Conservation (phyloP, 768 basidiomycete species). For the Kwoniella europaea region DNA sequence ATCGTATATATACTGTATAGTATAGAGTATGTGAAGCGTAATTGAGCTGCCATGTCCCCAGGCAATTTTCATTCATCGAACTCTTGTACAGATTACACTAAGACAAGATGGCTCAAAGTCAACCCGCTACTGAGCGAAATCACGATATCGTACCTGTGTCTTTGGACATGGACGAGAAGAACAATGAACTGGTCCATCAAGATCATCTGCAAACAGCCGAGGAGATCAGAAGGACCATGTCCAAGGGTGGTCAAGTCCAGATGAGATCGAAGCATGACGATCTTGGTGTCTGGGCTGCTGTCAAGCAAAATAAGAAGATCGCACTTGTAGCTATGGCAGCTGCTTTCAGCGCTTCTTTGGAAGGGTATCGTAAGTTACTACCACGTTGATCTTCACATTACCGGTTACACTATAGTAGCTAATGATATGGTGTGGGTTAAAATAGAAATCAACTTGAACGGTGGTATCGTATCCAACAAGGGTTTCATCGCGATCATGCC, state of each 20-base stretch:
- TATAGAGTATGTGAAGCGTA: too few relatives aligned
- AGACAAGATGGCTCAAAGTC: slow-evolving; percentile 2
- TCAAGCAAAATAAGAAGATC: slow-evolving; percentile 30
- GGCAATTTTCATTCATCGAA: too few relatives aligned
- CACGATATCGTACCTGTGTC: slow-evolving; percentile 23
- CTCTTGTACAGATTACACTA: too few relatives aligned
- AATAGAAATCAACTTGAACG: slow-evolving; percentile 37
- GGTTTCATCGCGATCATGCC: slow-evolving; percentile 35
- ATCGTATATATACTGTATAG: neutral
- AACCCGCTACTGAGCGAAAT: neutral
- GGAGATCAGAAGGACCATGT: slow-evolving; percentile 16
- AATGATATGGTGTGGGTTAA: neutral
- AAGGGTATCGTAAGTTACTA: slow-evolving; percentile 40
- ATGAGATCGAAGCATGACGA: slow-evolving; percentile 37
- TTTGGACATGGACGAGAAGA: slow-evolving; percentile 22
- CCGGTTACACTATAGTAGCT: neutral
- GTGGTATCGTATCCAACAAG: slow-evolving; percentile 34
- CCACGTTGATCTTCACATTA: neutral
- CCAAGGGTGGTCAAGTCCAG: slow-evolving; percentile 21
- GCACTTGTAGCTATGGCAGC: slow-evolving; percentile 29
- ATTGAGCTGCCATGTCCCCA: too few relatives aligned
- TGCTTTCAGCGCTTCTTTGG: slow-evolving; percentile 37
- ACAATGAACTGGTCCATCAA: slow-evolving; percentile 16
- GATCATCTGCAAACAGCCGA: slow-evolving; percentile 23
- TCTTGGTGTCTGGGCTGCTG: slow-evolving; percentile 27